Percentiles rank a stretch among this genome's conserved stretches.
Conservation (phyloP, 192 early-diverging fungal species). For the Rhizophagus sp. region DNA sequence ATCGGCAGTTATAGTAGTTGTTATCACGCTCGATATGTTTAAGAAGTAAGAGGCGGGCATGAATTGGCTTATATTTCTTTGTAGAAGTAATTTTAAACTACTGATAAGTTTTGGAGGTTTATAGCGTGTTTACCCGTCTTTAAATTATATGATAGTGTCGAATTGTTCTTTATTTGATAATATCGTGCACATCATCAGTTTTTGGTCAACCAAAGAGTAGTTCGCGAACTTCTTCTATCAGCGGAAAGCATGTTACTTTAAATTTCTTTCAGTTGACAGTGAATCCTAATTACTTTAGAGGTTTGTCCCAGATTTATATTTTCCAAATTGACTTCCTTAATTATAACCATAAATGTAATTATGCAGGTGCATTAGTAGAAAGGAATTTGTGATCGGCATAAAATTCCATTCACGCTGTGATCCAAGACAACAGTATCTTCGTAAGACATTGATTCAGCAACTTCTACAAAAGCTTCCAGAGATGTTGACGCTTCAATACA, state of each 20-base stretch:
- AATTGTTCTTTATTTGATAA: too few relatives aligned
- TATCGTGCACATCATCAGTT: slow-evolving; percentile 50
- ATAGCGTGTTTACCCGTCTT: slow-evolving; percentile 22
- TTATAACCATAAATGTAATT: slow-evolving; percentile 69
- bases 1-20: slow-evolving; percentile 44
- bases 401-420: slow-evolving; percentile 84
- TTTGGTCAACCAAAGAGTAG: slow-evolving; percentile 55
- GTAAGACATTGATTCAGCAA: slow-evolving; percentile 84
- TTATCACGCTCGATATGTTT: slow-evolving; percentile 28
- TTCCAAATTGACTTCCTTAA: not conserved
- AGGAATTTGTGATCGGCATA: slow-evolving; percentile 86
- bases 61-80: slow-evolving; percentile 61
- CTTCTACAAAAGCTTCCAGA: slow-evolving; percentile 59
- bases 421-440: slow-evolving; percentile 76
- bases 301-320: slow-evolving; percentile 73
- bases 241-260: too few relatives aligned
- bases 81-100: slow-evolving; percentile 79
- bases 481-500: too few relatives aligned
- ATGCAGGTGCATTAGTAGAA: too few relatives aligned
- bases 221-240: too few relatives aligned
- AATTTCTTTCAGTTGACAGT: slow-evolving; percentile 76
- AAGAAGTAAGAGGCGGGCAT: slow-evolving; percentile 63
- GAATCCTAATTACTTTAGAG: slow-evolving; percentile 73
- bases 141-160: slow-evolving; percentile 80
- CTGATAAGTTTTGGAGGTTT: slow-evolving; percentile 56